phyloP scores from a whole-genome alignment of 2,329 filamentous ascomycete genomes.

The Aspergillus novoparasiticus region DNA sequence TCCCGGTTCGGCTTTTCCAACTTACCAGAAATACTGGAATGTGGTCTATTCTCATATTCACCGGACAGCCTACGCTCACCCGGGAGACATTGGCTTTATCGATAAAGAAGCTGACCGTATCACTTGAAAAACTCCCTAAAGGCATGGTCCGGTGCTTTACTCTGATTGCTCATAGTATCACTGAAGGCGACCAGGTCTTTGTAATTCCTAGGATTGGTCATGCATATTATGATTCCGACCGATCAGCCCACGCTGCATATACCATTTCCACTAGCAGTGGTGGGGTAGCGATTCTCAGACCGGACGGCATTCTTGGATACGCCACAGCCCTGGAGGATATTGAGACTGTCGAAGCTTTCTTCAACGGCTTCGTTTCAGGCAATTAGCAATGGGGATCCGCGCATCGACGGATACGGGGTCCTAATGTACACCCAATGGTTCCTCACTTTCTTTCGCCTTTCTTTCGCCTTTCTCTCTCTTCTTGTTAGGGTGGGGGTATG shows the following conservation, averaged over 20 bases:
- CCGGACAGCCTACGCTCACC: slow-evolving; percentile 2
- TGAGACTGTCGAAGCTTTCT: not conserved
- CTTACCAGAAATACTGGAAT: no score
- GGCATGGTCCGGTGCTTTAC: slow-evolving; percentile 7
- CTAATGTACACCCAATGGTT: not conserved
- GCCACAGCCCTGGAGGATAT: not conserved
- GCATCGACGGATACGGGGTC: not conserved
- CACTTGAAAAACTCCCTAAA: not conserved
- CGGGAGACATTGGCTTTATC: not conserved
- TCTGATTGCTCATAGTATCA: not conserved
- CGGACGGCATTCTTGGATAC: slow-evolving; percentile 10
- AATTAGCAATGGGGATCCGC: not conserved
- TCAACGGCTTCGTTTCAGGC: not conserved
- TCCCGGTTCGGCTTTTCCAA: no score
- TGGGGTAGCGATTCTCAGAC: slow-evolving; percentile 2
- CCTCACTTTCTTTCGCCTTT: not conserved
- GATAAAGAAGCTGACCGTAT: not conserved
- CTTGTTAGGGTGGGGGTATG: not conserved
- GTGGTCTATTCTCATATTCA: slow-evolving; percentile 6
- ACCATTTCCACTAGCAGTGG: slow-evolving; percentile 5
- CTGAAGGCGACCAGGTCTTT: not conserved
- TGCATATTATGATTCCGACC: slow-evolving; percentile 10
- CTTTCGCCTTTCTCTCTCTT: not conserved
- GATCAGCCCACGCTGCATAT: slow-evolving; percentile 12
- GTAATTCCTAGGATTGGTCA: slow-evolving; percentile 4